Conservation (phyloP, 176 grass and related monocot species). For the Urochloa ruziziensis region DNA sequence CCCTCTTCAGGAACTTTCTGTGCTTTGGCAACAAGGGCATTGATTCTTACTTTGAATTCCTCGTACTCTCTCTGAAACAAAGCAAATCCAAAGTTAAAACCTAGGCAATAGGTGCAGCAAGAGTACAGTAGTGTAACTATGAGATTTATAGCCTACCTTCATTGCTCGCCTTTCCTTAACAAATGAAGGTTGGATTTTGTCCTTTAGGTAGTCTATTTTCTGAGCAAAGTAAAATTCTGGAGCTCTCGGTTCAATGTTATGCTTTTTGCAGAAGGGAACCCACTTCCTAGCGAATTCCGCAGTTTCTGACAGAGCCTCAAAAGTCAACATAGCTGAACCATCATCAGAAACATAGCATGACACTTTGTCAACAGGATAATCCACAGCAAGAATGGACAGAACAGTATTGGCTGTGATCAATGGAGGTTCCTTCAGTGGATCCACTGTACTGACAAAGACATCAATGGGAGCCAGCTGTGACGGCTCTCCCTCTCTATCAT, state of each 20-base stretch:
- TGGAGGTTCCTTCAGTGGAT: conserved; percentile 90
- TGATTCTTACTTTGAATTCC: conserved; percentile 94
- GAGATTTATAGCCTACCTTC: conserved; percentile 66
- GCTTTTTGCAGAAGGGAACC: conserved; percentile 91
- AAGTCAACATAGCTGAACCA: conserved; percentile 82
- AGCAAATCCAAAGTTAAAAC: conserved; percentile 3
- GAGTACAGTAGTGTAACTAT: conserved; percentile 12
- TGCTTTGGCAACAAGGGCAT: conserved; percentile 98
- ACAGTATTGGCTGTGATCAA: conserved; percentile 88
- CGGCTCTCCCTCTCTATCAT: conserved; percentile 87
- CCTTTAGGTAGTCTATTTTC: conserved; percentile 96
- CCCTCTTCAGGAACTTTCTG: conserved; percentile 99
- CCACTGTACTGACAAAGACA: conserved; percentile 92
- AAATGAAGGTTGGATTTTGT: conserved; percentile 97
- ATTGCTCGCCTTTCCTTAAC: conserved; percentile 98
- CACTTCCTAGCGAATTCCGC: conserved; percentile 93
- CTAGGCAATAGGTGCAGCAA: conserved; percentile 4
- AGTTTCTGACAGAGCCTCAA: conserved; percentile 78
- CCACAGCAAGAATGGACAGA: conserved; percentile 83
- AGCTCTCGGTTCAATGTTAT: conserved; percentile 83
- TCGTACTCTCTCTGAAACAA: conserved; percentile 95
- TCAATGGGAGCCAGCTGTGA: conserved; percentile 82
- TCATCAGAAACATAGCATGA: conserved; percentile 97
- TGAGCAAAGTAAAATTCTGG: conserved; percentile 98
- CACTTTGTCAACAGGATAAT: conserved; percentile 90